Base-by-base conservation (phyloP, 805 yeast genomes). In the Candida manassasensis region DNA sequence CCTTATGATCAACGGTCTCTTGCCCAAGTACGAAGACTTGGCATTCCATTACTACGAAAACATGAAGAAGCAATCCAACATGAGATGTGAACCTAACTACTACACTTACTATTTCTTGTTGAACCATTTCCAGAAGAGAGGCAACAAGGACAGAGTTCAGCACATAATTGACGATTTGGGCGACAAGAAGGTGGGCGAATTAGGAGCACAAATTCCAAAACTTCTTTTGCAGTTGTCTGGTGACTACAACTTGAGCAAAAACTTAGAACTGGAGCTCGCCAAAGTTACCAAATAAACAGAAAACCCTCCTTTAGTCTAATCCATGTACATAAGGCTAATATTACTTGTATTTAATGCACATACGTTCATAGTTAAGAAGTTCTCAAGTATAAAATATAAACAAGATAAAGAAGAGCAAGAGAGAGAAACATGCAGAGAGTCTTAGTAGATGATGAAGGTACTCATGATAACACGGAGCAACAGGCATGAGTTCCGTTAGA, bases 71-170 rank as follows among this genome's bases (percentile, higher is more conserved):
- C 52, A 53, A 37, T 11, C 27, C 11, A 25, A 30, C 14, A 31
- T 45, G 29, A 40, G 43, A 19, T 37, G 42, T 9, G 41, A 45
- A 11, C 77, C 80, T n/a, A 76, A 76, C 48, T 50, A 57, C 39
- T 76, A 48, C 59, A 73, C 80, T 4, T 76, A 50, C 52, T 74
- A 61, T 52, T 74, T 56, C 53, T 48, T 76, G 44, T 47, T 76
- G 35, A 55, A 50, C 29, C 66, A 66, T 44, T 73, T 64, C 32
- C 33, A 50, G 24, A 52, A 51, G 26, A 47, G 48, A 22, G 53
- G 57, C 18, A 63, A 71, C 40, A 36, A 33, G 15, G 52, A 49
- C 9, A 52, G 55, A 31, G 46, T 64, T 15, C 61, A 65, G 39
- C 52, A 41, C 40, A 48, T 71, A 12, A 41, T 76, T 15, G 50